phyloP scores from a whole-genome alignment of 352 stramenopile species.

The Globisporangium perplexum region DNA sequence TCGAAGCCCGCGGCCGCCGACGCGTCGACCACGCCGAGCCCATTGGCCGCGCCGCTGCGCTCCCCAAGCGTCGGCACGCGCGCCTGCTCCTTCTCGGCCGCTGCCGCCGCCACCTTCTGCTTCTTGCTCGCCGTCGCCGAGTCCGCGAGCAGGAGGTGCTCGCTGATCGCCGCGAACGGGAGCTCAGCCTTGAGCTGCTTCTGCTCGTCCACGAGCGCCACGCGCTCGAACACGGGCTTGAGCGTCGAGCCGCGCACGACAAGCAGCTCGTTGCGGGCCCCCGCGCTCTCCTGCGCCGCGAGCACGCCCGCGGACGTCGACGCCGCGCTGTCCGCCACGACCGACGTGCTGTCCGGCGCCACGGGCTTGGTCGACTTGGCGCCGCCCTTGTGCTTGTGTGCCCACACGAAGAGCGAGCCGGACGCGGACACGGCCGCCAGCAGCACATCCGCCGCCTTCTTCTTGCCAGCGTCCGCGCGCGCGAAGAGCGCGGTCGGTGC shows the following conservation, averaged over 20 bases:
- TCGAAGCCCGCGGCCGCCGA: slow-evolving; percentile 35
- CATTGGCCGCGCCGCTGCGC: slow-evolving; percentile 48
- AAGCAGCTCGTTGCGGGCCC: slow-evolving; percentile 30
- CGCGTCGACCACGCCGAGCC: slow-evolving; percentile 56
- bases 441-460: slow-evolving; percentile 65
- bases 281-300: slow-evolving; percentile 26
- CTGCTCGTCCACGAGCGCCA: slow-evolving; percentile 54
- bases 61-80: slow-evolving; percentile 73
- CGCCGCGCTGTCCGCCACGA: slow-evolving; percentile 18
- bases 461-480: slow-evolving; percentile 35
- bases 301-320: slow-evolving; percentile 40
- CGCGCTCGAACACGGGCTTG: slow-evolving; percentile 76
- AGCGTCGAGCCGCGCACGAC: slow-evolving; percentile 64
- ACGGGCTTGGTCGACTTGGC: slow-evolving; percentile 61
- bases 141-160: slow-evolving; percentile 55
- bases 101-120: slow-evolving; percentile 37
- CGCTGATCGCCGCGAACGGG: slow-evolving; percentile 49
- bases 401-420: slow-evolving; percentile 68
- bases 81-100: slow-evolving; percentile 42
- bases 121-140: slow-evolving; percentile 48
- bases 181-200: slow-evolving; percentile 53
- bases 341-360: slow-evolving; percentile 34
- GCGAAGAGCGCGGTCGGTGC: slow-evolving; percentile 44
- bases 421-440: slow-evolving; percentile 51
- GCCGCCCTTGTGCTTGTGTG: slow-evolving; percentile 56